Conservation (phyloP, 352 stramenopile genomes). For the Phytopythium chamaehyphon region DNA sequence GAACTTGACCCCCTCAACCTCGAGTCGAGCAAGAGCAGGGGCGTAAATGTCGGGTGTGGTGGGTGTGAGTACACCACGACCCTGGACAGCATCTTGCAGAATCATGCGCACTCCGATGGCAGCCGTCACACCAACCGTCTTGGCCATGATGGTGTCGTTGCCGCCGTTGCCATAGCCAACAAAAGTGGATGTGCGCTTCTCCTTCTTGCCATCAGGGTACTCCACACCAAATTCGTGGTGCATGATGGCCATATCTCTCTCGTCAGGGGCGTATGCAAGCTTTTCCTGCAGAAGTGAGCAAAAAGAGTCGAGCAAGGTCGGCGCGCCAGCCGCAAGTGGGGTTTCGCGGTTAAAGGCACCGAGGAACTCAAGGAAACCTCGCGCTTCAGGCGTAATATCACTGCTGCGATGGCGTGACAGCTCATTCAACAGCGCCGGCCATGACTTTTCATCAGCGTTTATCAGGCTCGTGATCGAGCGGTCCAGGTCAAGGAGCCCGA, state of each 20-base stretch:
- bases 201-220: slow-evolving; percentile 73
- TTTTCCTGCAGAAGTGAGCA: slow-evolving; percentile 86
- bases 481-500: slow-evolving; percentile 88
- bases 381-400: slow-evolving; percentile 43
- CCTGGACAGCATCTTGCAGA: slow-evolving; percentile 83
- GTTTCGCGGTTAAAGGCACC: slow-evolving; percentile 57
- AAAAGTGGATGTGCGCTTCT: slow-evolving; percentile 89
- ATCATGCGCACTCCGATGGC: slow-evolving; percentile 94
- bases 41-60: slow-evolving; percentile 89
- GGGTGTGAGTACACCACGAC: slow-evolving; percentile 84
- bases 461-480: slow-evolving; percentile 4
- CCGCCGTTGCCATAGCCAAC: slow-evolving; percentile 87
- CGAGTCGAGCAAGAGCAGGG: slow-evolving; percentile 75
- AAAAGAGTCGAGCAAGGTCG: slow-evolving; percentile 81
- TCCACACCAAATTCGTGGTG: slow-evolving; percentile 88
- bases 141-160: slow-evolving; percentile 92
- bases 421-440: slow-evolving; percentile 76
- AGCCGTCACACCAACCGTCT: slow-evolving; percentile 93
- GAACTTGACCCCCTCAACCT: slow-evolving; percentile 86
- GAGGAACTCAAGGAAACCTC: slow-evolving; percentile 76
- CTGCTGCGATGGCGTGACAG: slow-evolving; percentile 33
- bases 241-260: slow-evolving; percentile 96
- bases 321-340: slow-evolving; percentile 36
- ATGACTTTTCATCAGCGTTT: slow-evolving; percentile 17
- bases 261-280: slow-evolving; percentile 83